Conservation (phyloP, 345 rosid species). For the Melaleuca alternifolia region DNA sequence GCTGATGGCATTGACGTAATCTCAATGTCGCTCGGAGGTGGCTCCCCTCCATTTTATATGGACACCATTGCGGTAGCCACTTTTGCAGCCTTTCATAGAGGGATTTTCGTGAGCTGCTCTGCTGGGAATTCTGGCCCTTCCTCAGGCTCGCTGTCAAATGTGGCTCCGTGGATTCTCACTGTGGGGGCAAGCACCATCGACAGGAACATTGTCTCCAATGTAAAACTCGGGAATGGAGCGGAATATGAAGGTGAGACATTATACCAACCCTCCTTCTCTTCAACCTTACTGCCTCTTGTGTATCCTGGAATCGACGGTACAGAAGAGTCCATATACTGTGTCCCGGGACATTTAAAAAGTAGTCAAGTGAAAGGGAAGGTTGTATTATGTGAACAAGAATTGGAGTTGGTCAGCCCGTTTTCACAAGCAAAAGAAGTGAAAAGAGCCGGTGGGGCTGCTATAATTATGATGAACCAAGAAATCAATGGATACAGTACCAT, state of each 20-base stretch:
- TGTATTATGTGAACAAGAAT: neutral
- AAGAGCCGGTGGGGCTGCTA: neutral
- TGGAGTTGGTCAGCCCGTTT: neutral
- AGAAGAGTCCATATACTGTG: accelerated
- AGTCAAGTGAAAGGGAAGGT: neutral
- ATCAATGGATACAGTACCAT: neutral
- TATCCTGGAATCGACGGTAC: neutral
- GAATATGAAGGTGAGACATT: neutral
- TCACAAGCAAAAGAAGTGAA: neutral
- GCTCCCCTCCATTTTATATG: neutral
- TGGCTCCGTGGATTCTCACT: neutral
- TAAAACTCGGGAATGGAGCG: neutral
- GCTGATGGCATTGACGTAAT: neutral
- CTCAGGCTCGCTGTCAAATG: neutral
- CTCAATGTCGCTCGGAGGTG: neutral
- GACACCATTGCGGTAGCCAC: neutral
- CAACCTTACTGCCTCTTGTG: neutral
- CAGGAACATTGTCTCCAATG: neutral
- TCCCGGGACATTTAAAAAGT: neutral
- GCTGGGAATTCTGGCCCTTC: neutral
- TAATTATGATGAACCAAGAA: neutral
- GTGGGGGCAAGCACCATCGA: neutral
- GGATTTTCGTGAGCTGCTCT: neutral
- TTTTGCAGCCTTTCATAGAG: neutral
- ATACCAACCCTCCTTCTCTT: neutral